These are phyloP conservation scores for Ustilago sp. DNA, from an alignment of 1,284 basidiomycete species.

Conservation along the genomic window DNA sequence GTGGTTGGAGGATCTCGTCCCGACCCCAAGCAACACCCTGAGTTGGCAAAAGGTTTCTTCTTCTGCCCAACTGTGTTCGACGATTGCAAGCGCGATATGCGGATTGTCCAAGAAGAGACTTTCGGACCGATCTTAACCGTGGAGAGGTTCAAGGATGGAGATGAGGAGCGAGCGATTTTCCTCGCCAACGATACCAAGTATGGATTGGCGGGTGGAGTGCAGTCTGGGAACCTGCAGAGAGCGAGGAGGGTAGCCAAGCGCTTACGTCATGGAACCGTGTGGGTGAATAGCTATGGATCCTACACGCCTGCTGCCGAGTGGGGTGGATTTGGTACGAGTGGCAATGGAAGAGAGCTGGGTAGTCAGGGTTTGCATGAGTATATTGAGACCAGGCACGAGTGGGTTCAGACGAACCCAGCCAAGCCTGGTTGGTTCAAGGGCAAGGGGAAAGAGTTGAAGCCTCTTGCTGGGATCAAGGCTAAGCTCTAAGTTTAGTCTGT, in stretches of 20 bases:
- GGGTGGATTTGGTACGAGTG: slow-evolving; percentile 68
- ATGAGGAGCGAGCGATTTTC: slow-evolving; percentile 62
- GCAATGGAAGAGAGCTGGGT: slow-evolving; percentile 68
- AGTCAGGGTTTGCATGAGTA: slow-evolving; percentile 67
- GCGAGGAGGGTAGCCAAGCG: slow-evolving; percentile 62
- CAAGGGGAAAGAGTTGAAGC: slow-evolving; percentile 20
- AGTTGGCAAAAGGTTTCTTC: slow-evolving; percentile 66
- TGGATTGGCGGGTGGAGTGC: slow-evolving; percentile 67
- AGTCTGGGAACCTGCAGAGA: slow-evolving; percentile 54
- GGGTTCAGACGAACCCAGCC: slow-evolving; percentile 60
- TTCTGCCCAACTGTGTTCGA: slow-evolving; percentile 68
- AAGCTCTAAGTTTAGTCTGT: slow-evolving; percentile 15
- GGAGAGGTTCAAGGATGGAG: slow-evolving; percentile 66
- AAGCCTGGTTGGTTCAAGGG: slow-evolving; percentile 66
- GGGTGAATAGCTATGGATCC: slow-evolving; percentile 66
- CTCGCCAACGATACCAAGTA: slow-evolving; percentile 69
- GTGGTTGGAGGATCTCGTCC: slow-evolving; percentile 62
- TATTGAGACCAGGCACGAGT: slow-evolving; percentile 66
- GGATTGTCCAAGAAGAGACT: slow-evolving; percentile 68
- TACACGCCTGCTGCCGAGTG: slow-evolving; percentile 68
- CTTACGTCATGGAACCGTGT: slow-evolving; percentile 67
- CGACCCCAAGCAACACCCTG: slow-evolving; percentile 54
- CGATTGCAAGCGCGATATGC: slow-evolving; percentile 66
- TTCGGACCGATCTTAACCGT: slow-evolving; percentile 69
- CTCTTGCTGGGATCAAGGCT: slow-evolving; percentile 21